Evolutionary conservation across 2,329 filamentous ascomycete species (phyloP).

Genomic region (Escovopsis sp.): DNA sequence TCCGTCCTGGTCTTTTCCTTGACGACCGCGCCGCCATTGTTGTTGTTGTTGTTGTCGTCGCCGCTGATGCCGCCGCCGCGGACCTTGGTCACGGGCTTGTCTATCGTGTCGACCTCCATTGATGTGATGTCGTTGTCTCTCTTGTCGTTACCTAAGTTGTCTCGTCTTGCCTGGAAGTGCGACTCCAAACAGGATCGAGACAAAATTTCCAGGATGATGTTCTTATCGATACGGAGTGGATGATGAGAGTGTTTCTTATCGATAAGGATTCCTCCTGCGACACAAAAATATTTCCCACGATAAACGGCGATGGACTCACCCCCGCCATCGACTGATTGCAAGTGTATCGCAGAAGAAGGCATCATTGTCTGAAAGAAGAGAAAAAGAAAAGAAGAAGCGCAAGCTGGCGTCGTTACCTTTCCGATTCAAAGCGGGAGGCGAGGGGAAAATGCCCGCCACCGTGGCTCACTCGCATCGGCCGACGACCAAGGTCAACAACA

Average conservation of each 20-base stretch:
- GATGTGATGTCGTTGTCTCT: conserved; percentile 6
- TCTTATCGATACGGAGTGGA: conserved; percentile 11
- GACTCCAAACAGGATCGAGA: conserved; percentile 9
- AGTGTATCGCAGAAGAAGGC: neutral
- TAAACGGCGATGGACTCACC: conserved; percentile 16
- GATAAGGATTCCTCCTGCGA: conserved; percentile 14
- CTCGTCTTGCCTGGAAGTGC: neutral
- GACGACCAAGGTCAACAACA: conserved; percentile 79
- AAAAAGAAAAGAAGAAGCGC: conserved; percentile 7
- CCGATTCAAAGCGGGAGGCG: conserved; percentile 71
- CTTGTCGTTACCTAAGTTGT: neutral
- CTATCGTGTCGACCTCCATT: conserved; percentile 25
- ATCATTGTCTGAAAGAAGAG: neutral
- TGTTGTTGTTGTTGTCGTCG: no score
- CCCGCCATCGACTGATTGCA: conserved; percentile 19
- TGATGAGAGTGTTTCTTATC: conserved; percentile 12
- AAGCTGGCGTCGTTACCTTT: conserved; percentile 62
- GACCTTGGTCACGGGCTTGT: conserved; percentile 20
- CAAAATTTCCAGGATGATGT: conserved; percentile 19
- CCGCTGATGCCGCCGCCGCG: conserved; percentile 23
- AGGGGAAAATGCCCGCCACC: conserved; percentile 59
- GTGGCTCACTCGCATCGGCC: conserved; percentile 71
- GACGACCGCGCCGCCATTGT: conserved; percentile 22
- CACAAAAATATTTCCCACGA: conserved; percentile 21
- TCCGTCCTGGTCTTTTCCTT: conserved; percentile 35